phyloP scores from a whole-genome alignment of 1,284 basidiomycete species.

The Inonotus obliquus region DNA sequence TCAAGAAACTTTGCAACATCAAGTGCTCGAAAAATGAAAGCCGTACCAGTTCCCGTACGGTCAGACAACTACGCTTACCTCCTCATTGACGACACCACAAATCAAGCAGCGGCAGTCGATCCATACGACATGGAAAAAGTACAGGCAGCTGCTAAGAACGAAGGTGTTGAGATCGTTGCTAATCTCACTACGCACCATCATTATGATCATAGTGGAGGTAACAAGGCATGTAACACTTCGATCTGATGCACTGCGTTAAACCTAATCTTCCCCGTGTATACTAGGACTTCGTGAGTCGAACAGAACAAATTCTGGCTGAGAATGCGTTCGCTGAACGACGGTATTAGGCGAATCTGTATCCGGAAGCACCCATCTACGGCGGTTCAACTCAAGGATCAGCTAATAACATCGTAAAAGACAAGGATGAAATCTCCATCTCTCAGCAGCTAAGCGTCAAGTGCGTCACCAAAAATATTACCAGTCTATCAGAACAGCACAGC shows the following conservation, averaged over 20 bases:
- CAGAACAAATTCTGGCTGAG: not conserved
- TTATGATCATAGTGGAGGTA: conserved; percentile 87
- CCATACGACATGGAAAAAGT: conserved; percentile 83
- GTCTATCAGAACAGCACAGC: not conserved
- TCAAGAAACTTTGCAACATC: conserved; percentile 4
- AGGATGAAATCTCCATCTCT: conserved; percentile 70
- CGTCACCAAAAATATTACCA: not conserved
- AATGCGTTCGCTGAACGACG: not conserved
- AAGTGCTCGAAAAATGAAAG: conserved; percentile 46
- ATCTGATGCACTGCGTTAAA: not conserved
- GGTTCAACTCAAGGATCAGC: conserved; percentile 73
- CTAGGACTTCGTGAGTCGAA: conserved; percentile 10
- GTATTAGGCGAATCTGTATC: conserved; percentile 44
- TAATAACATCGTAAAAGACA: conserved; percentile 75
- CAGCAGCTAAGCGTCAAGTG: conserved; percentile 70
- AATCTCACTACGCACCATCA: conserved; percentile 89
- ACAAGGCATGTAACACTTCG: conserved; percentile 42
- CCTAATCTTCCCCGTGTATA: not conserved
- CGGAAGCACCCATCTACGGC: conserved; percentile 74
- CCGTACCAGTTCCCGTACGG: conserved; percentile 73
- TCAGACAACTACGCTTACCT: conserved; percentile 90
- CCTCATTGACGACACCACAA: conserved; percentile 67
- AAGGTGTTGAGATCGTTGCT: conserved; percentile 69
- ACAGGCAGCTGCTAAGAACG: conserved; percentile 55
- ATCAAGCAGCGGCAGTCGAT: conserved; percentile 75